Evolutionary conservation across 2,329 filamentous ascomycete species (phyloP), one percentile per base, ranked within the genome.

Genomic region (Neofusicoccum parvum): DNA sequence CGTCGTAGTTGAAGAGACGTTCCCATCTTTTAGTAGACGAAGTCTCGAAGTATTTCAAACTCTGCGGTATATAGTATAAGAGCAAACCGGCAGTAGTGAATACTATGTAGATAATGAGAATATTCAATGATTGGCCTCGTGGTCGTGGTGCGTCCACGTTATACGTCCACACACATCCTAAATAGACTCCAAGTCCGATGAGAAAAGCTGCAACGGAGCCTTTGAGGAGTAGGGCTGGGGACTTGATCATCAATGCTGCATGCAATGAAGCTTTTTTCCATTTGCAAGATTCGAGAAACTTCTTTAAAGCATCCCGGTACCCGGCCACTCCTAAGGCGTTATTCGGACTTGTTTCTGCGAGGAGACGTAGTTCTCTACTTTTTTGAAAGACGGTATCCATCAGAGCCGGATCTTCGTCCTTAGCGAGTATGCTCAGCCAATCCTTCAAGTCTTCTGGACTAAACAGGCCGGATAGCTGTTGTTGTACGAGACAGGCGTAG

Each of bases 161-260:
- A 3, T 39, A 2, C 1, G 12, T 39, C 36, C 5, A 39, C 0
- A 39, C 7, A 4, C 36, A 39, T 3, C 36, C 36, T 2, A 70
- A 56, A 41, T 68, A 70, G 7, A 70, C 62, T 2, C 67, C 68
- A 4, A 68, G 66, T 3, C 68, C 66, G 5, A 66, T 32, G 10
- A 70, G 37, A 20, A 68, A 68, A 3, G 66, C 36, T 17, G 54
- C 64, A 1, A 68, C 39, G 12, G 67, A 49, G 9, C 64, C 48
- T n/a, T 67, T 68, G 12, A 70, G 59, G 11, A 70, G 65, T 6
- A 36, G 50, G 34, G 37, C 64, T 17, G 68, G 67, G 1, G 58
- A 54, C 4, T 65, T 58, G 7, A 70, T 51, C 64, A 70, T 70
- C 12, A 68, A 49, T 1, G 64, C 68, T 12, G 68, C 64, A 46